Evolutionary conservation across 2,329 filamentous ascomycete species (phyloP), one percentile per base, ranked within the genome.

Genomic region (Capronia epimyces): DNA sequence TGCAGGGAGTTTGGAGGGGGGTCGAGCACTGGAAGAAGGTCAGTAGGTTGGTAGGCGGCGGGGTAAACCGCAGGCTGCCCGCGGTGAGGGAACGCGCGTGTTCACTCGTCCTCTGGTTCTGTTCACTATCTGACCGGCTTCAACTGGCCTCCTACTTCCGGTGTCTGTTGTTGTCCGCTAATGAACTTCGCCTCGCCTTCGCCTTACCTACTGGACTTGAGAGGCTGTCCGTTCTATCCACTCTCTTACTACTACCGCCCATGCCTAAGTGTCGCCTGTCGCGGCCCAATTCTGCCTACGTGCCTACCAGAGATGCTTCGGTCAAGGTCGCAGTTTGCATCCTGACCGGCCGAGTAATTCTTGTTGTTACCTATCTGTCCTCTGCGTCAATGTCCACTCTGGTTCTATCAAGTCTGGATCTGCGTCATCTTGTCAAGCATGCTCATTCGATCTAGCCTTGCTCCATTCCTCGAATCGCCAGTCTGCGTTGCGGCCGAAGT

Each of bases 371-470:
- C 24, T 46, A 9, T 43, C 39, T 40, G 46, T 39, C 43, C 24
- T 37, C 40, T 42, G 50, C 37, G 40, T 46, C 40, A 37, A 24
- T 42, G 42, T 22, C 41, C 27, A 18, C 36, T 56, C 36, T 53
- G 40, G 43, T 43, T 37, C 43, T 32, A 42, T 56, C 41, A 43
- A 48, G 44, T 51, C 54, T 46, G 47, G 50, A 29, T 48, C 47
- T 45, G 50, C 43, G 36, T 51, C 40, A 50, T 50, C 41, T 46
- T 34, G 43, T 46, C 50, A 53, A 56, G 54, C 54, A 56, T 56
- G 54, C 50, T 53, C 50, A 56, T 56, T 56, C 54, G 54, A 42
- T 34, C 45, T 47, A 27, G 18, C 45, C 43, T 43, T 40, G 44
- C 40, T 47, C 41, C 43, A 36, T 47, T 29, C 45, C 36, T 50